Base-by-base conservation (phyloP, 2,329 filamentous ascomycete species). In the Lachnellula willkommii region DNA sequence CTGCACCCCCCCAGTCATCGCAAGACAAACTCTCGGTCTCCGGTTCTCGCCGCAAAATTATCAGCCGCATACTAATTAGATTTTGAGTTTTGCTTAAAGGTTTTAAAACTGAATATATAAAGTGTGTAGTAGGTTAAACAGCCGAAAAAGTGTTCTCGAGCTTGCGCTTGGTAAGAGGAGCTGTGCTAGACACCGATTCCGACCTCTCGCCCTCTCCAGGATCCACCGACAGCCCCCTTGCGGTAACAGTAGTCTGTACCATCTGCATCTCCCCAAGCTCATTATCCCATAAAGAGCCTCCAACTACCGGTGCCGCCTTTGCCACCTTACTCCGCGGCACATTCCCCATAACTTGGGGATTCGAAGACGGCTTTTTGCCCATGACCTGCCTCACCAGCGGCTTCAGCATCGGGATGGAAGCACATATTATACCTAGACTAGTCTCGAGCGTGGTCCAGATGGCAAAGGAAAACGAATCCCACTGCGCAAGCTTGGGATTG, bases 381-480 rank as follows among this genome's bases (percentile, higher is more conserved):
- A 26, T 45, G 77, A 26, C 79, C 71, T 50, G 47, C 28, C 47
- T 37, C 7, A 37, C 35, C 4, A 50, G 4, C 0, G 47, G 47
- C 28, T 37, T 50, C 17, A 50, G 24, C 47, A 50, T 50, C 17
- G 47, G 47, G 4, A 50, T 32, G 14, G 47, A 50, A 5, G 47
- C 47, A 17, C 47, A 50, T n/a, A 50, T 24, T 36, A 50, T 50
- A 24, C 35, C 47, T 4, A 50, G 32, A 22, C 28, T 22, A n/a
- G 47, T 50, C 35, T 50, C 47, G 14, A 50, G 32, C 3, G 47
- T 50, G 9, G 47, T 50, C 47, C 35, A 50, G 35, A 50, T 40
- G 14, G 47, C 47, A 26, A 50, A 50, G 5, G 42, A 45, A 11
- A 45, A 45, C 11, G 42, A 45, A 20, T 45, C 42, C 42, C 20